These are phyloP conservation scores for Phytophthora uliginosa DNA, from an alignment of 352 stramenopile species.

Conservation along the genomic window DNA sequence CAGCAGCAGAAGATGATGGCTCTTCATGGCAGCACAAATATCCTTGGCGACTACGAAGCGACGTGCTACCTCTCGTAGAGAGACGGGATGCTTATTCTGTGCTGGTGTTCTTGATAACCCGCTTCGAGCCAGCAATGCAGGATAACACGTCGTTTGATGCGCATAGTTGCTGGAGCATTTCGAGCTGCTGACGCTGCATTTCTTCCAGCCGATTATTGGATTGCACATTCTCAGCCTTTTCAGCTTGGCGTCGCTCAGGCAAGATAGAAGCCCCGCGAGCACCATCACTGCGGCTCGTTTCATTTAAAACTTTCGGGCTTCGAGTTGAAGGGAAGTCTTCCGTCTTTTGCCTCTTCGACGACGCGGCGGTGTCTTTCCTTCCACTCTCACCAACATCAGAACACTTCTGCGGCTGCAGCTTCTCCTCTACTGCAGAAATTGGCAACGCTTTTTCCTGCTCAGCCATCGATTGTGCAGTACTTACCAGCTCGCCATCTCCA, in stretches of 20 bases:
- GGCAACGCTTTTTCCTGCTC: neutral
- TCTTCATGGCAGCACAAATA: constrained; percentile 10
- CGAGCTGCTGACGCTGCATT: constrained; percentile 33
- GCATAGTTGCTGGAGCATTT: constrained; percentile 30
- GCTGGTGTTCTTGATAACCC: neutral
- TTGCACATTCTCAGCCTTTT: constrained; percentile 8
- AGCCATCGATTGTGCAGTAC: neutral
- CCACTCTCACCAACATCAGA: neutral
- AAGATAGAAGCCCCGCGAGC: constrained; percentile 11
- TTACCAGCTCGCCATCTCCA: neutral
- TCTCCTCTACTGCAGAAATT: neutral
- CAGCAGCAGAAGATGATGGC: constrained; percentile 7
- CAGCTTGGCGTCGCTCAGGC: constrained; percentile 12
- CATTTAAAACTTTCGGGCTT: neutral
- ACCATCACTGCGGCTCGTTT: neutral
- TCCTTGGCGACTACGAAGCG: constrained; percentile 1
- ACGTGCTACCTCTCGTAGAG: neutral
- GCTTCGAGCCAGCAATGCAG: neutral
- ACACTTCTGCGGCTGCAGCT: neutral
- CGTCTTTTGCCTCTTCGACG: constrained; percentile 15
- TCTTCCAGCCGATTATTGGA: constrained; percentile 28
- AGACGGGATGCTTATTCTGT: constrained; percentile 1
- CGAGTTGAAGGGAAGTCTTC: neutral
- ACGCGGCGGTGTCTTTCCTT: neutral
- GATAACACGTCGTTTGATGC: constrained; percentile 13